A percentile compares a stretch with the other conserved stretches of the same genome.
These are phyloP conservation scores for Trifolium fragiferum DNA, from an alignment of 306 rosid genomes.

Conservation along the genomic window DNA sequence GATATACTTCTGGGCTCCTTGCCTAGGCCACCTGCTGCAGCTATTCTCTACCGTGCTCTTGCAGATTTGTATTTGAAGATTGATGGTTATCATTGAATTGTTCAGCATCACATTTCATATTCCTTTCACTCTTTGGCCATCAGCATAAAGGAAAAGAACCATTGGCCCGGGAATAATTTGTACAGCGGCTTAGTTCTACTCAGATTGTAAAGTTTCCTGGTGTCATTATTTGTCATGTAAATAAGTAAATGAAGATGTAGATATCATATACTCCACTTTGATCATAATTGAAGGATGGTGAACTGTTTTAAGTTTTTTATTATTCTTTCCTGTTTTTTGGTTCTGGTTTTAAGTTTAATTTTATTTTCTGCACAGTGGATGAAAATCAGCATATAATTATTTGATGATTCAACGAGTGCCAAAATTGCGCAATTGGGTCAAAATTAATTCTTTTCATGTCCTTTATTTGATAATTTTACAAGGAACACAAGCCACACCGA, in stretches of 20 bases:
- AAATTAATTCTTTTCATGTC: no score
- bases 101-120: slow-evolving; percentile 21
- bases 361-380: slow-evolving; percentile 10
- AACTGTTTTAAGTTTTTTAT: slow-evolving; percentile 1
- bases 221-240: slow-evolving; percentile 57
- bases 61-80: slow-evolving; percentile 70
- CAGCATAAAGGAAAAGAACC: slow-evolving; percentile 17
- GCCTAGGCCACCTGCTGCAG: slow-evolving; percentile 95
- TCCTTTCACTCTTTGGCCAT: slow-evolving; percentile 13
- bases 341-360: slow-evolving; percentile 2
- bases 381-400: neutral
- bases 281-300: slow-evolving; percentile 19
- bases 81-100: slow-evolving; percentile 40
- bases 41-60: slow-evolving; percentile 78
- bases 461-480: neutral
- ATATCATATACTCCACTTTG: slow-evolving; percentile 1
- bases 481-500: neutral
- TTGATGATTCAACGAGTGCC: neutral
- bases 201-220: slow-evolving; percentile 42
- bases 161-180: slow-evolving; percentile 28
- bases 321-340: no score
- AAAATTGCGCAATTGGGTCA: neutral
- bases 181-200: slow-evolving; percentile 48
- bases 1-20: slow-evolving; percentile 83
- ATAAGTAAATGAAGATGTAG: slow-evolving; percentile 30